Conservation (phyloP, 2,329 filamentous ascomycete genomes). For the Arthrobotrys musiformis region DNA sequence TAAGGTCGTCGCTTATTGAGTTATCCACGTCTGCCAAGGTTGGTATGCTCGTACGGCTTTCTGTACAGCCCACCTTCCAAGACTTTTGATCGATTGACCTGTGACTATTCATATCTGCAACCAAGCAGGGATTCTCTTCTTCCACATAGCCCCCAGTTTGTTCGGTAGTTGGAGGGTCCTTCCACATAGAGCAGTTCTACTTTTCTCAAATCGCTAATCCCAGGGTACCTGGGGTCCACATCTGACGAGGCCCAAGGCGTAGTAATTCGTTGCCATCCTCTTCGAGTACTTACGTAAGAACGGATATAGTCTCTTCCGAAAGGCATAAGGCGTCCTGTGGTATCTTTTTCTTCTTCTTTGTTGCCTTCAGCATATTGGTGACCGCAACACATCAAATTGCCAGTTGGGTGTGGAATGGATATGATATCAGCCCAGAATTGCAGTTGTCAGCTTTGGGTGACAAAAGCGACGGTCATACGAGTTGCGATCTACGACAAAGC, state of each 20-base stretch:
- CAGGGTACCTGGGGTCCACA: neutral
- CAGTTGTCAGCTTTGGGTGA: neutral
- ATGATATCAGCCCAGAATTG: slow-evolving; percentile 12
- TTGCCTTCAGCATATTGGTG: neutral
- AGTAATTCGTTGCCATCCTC: neutral
- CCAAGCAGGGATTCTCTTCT: neutral
- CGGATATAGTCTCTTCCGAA: neutral
- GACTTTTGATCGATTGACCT: neutral
- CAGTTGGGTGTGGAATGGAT: neutral
- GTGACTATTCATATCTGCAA: neutral
- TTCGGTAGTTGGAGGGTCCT: neutral
- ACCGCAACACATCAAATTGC: no score
- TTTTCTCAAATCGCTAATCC: neutral
- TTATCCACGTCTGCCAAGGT: slow-evolving; percentile 7
- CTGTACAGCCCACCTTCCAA: slow-evolving; percentile 21
- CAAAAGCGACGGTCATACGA: slow-evolving; percentile 7
- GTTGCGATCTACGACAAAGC: neutral
- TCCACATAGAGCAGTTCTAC: neutral
- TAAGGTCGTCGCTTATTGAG: neutral
- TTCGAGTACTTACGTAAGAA: neutral
- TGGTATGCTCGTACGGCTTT: slow-evolving; percentile 1
- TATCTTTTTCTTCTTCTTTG: neutral
- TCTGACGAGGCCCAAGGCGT: neutral
- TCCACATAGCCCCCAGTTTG: neutral
- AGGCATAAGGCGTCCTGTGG: no score